Base-by-base conservation (phyloP, 1,139 yeast genomes). In the Insectozyma bohioensis region DNA sequence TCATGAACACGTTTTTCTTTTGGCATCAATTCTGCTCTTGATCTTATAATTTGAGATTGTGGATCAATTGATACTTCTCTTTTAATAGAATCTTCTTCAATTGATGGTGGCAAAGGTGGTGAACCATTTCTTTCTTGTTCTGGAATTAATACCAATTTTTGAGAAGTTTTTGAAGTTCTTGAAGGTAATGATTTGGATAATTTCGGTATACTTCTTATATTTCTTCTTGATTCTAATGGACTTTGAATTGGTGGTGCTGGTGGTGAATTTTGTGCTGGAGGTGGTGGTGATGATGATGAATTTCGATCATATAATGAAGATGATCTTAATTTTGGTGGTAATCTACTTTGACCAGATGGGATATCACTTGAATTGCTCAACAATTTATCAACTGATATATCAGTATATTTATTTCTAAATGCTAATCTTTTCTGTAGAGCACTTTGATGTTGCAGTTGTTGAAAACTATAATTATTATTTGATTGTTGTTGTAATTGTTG, bases 151-250 rank as follows among this genome's bases (percentile, higher is more conserved):
- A 88, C 97, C 43, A 88, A 66, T 47, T 85, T 82, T 52, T 87
- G 95, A 1, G 95, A 81, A 1, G 86, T 78, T 49, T 86, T 88
- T 1, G 95, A 84, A 0, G 95, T 83, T 58, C 97, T 69, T n/a
- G 86, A 67, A 0, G 96, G 96, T 20, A 87, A 64, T 3, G 85
- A 71, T 45, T 77, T 85, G 12, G 82, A 69, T 41, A 79, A 65
- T 40, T 78, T 81, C 1, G 84, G 77, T 13, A 75, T 67, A 39
- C 67, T 58, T 20, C 68, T 43, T n/a, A 61, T 61, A 33, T 61
- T 59, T 20, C 54, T 48, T 14, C 61, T 34, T 14, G 37, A 29
- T 20, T 36, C 37, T 10, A 39, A 18, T 7, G 29, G 42, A 25
- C 31, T 30, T 11, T 23, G 25, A 9, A 31, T 35, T 10, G 39